Conservation (phyloP, 139 green algal genomes). For the Tetradesmus obliquus region DNA sequence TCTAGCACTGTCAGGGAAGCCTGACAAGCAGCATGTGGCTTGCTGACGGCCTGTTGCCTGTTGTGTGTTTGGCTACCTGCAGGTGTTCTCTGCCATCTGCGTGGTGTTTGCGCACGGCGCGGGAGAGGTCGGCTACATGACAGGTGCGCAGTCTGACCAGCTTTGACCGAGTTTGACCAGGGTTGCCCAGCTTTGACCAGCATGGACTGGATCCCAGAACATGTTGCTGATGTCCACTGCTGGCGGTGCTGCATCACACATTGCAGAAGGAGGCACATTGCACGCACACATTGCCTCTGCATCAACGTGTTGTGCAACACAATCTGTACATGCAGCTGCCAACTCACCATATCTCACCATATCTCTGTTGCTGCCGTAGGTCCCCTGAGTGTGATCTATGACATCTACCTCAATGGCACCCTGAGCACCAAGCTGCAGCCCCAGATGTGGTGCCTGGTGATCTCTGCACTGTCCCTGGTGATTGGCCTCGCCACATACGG, state of each 20-base stretch:
- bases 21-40: not conserved
- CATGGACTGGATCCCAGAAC: not conserved
- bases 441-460: slow-evolving; percentile 65
- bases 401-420: slow-evolving; percentile 54
- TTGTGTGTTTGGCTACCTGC: slow-evolving; percentile 6
- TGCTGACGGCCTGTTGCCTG: not conserved
- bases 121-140: slow-evolving; percentile 63
- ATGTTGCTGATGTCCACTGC: not conserved
- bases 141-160: not conserved
- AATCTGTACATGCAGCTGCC: too few species aligned
- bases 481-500: slow-evolving; percentile 73
- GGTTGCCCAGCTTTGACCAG: not conserved
- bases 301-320: too few species aligned
- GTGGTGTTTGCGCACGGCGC: slow-evolving; percentile 69
- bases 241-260: too few species aligned
- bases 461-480: slow-evolving; percentile 67
- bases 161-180: not conserved
- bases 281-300: too few species aligned
- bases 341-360: not conserved
- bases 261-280: too few species aligned
- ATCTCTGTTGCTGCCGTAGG: slow-evolving; percentile 34
- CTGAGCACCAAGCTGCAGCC: slow-evolving; percentile 41
- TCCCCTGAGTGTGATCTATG: slow-evolving; percentile 65
- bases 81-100: slow-evolving; percentile 72
- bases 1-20: not conserved